phyloP scores from a whole-genome alignment of 1,284 basidiomycete genomes.

The Grifola frondosa region DNA sequence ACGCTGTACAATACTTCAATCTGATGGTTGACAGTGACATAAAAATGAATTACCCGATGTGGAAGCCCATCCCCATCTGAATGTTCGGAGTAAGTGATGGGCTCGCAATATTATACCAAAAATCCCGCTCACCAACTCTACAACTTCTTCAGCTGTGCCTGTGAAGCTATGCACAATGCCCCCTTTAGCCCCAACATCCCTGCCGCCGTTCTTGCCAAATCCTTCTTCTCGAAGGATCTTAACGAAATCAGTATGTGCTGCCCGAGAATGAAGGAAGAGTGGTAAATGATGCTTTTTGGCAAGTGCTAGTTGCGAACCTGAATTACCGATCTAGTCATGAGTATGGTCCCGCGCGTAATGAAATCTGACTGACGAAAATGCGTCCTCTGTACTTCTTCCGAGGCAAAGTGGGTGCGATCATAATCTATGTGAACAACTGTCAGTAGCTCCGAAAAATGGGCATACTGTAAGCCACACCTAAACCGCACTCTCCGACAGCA shows the following conservation, averaged over 20 bases:
- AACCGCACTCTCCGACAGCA: slow-evolving; percentile 84
- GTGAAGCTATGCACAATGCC: slow-evolving; percentile 91
- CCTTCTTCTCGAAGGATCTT: slow-evolving; percentile 66
- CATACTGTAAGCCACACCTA: slow-evolving; percentile 65
- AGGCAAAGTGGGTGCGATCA: slow-evolving; percentile 76
- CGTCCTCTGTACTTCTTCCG: slow-evolving; percentile 60
- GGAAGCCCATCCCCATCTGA: slow-evolving; percentile 71
- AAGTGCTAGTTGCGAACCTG: slow-evolving; percentile 57
- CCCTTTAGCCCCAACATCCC: slow-evolving; percentile 53
- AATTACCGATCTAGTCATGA: background rate
- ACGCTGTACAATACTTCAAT: slow-evolving; percentile 39
- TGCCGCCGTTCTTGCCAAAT: slow-evolving; percentile 59
- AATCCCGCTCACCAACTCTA: slow-evolving; percentile 59
- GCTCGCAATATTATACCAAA: background rate
- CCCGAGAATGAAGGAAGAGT: slow-evolving; percentile 83
- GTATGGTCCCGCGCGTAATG: background rate
- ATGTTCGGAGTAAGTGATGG: slow-evolving; percentile 8
- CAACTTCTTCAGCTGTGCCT: slow-evolving; percentile 64
- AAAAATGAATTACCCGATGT: slow-evolving; percentile 45
- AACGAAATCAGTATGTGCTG: slow-evolving; percentile 75
- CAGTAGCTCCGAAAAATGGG: background rate
- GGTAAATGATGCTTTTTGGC: slow-evolving; percentile 76
- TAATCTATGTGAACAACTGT: slow-evolving; percentile 60
- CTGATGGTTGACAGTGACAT: background rate
- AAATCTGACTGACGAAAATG: slow-evolving; percentile 56